A percentile compares a stretch with the other conserved stretches of the same genome.
phyloP scores from a whole-genome alignment of 192 early-diverging fungal genomes.

The Entomortierella beljakovae region DNA sequence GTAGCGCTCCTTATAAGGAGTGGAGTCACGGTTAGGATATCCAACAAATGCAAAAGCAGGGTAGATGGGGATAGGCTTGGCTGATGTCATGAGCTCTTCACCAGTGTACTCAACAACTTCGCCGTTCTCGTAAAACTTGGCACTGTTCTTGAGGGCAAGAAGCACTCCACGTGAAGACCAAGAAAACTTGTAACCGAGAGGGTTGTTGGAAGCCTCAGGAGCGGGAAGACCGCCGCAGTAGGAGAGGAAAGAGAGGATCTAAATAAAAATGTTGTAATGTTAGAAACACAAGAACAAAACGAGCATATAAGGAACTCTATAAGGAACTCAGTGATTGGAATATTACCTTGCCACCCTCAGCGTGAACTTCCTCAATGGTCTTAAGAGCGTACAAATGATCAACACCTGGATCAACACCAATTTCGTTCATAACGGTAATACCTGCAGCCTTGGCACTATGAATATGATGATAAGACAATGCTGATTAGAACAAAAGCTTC shows the following conservation, averaged over 20 bases:
- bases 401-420: conserved; percentile 98
- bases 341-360: conserved; percentile 80
- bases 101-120: conserved; percentile 87
- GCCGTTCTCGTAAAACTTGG: conserved; percentile 91
- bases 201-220: conserved; percentile 96
- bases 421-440: conserved; percentile 96
- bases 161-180: conserved; percentile 99
- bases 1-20: conserved; percentile 93
- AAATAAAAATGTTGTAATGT: conserved; percentile 1
- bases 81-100: conserved; percentile 90
- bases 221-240: conserved; percentile 99
- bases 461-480: too few relatives aligned
- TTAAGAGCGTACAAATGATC: conserved; percentile 94
- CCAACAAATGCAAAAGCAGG: conserved; percentile 96
- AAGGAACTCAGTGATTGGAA: neutral
- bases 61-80: conserved; percentile 90
- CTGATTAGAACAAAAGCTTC: too few relatives aligned
- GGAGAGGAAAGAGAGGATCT: conserved; percentile 87
- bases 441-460: conserved; percentile 84
- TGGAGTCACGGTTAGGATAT: conserved; percentile 98
- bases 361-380: conserved; percentile 91
- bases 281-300: conserved; percentile 1
- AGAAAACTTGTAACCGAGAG: conserved; percentile 99
- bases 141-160: conserved; percentile 93
- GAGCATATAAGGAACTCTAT: neutral